Evolutionary conservation across 2,329 filamentous ascomycete species (phyloP).

Genomic region (Colletotrichum sp.): DNA sequence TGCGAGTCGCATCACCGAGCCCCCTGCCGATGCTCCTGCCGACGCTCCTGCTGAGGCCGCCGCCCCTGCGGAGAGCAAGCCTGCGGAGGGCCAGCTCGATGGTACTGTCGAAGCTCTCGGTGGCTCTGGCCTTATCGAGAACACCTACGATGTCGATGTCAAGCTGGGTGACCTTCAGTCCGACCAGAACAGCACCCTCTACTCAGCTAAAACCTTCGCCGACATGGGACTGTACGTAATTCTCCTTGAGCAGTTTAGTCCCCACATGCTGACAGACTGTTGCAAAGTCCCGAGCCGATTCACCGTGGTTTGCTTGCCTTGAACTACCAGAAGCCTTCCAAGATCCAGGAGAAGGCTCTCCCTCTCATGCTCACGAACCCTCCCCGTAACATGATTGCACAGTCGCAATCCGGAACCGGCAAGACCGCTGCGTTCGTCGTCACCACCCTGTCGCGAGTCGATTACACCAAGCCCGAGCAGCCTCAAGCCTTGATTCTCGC

Average conservation of each 20-base stretch:
- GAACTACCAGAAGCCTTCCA: constrained; percentile 93
- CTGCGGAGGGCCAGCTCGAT: constrained; percentile 34
- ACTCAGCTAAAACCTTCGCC: constrained; percentile 83
- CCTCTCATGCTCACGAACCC: constrained; percentile 87
- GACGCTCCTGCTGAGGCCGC: constrained; percentile 24
- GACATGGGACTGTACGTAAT: constrained; percentile 80
- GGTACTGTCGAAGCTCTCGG: constrained; percentile 38
- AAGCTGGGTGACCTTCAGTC: constrained; percentile 89
- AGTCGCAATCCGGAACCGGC: constrained; percentile 98
- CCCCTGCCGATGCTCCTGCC: constrained; percentile 27
- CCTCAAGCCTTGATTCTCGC: constrained; percentile 91
- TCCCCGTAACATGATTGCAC: constrained; percentile 93
- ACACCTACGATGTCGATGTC: constrained; percentile 87
- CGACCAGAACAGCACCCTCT: constrained; percentile 86
- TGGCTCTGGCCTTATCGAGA: constrained; percentile 68
- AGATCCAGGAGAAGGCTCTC: constrained; percentile 95
- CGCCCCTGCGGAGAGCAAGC: constrained; percentile 21
- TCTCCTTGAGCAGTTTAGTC: neutral
- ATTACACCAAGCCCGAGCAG: constrained; percentile 68
- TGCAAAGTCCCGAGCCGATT: constrained; percentile 55
- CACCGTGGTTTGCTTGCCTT: constrained; percentile 79
- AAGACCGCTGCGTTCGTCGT: constrained; percentile 98
- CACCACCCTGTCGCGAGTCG: constrained; percentile 86
- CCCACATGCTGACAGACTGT: neutral
- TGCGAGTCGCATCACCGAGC: constrained; percentile 56